Evolutionary conservation across 352 stramenopile species (phyloP), one percentile per base, ranked within the genome.

Genomic region (Globisporangium spiculum): DNA sequence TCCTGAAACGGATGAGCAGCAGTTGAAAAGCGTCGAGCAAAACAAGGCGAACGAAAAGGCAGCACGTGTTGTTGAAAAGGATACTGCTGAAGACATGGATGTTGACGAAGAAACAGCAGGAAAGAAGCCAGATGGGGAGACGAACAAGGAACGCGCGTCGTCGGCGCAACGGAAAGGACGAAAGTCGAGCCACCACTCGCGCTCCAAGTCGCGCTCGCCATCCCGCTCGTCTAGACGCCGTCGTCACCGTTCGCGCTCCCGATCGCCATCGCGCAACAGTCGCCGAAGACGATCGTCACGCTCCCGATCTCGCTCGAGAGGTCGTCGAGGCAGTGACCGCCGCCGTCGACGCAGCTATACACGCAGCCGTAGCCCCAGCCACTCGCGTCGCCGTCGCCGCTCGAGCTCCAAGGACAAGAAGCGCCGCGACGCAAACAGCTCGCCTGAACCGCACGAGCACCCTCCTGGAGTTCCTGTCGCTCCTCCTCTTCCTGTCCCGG

Each of bases 351-450:
- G 80, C 20, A 89, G 79, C 54, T 72, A 73, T 20, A 74, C 65
- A n/a, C 62, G 59, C 6, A 84, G 78, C 41, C 78, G 73, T n/a
- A 92, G 85, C 27, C 76, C 75, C 41, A 86, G 70, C 58, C 61
- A 70, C 52, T 82, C 78, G 46, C 81, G 79, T 64, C 86, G 80
- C 18, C 78, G 65, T 44, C 80, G 75, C 24, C 82, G 83, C 52
- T 93, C 86, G n/a, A 85, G 75, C 72, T 91, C 83, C 7, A 78
- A 77, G 14, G 81, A 90, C 12, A 73, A 72, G 44, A 65, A 68
- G 20, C 81, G 75, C 9, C 81, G 75, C 34, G 80, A 91, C 41
- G 73, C 75, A 0, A 88, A 91, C 48, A 80, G 77, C 58, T 91
- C 81, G 0, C 80, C 77, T 0, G 73, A 81, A 27, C 75, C 73